These are phyloP conservation scores for Bolboschoenus planiculmis DNA, from an alignment of 176 grass and related monocot species.

Conservation along the genomic window DNA sequence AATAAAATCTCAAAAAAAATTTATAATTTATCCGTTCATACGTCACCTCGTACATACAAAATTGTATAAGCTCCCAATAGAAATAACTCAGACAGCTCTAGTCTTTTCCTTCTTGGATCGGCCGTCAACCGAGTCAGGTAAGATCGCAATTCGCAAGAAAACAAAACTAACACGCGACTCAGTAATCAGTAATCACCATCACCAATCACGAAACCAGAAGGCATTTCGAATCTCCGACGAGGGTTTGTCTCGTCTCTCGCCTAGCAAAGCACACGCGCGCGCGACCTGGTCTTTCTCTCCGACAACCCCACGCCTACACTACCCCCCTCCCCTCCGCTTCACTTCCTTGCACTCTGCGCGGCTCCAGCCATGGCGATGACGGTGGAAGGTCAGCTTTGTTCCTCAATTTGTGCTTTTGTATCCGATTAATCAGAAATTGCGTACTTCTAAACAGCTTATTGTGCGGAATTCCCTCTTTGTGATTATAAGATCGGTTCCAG, in stretches of 20 bases:
- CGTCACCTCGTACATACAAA: no score
- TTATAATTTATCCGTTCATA: no score
- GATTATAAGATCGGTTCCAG: not conserved
- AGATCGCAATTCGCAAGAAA: not conserved
- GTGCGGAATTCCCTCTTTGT: not conserved
- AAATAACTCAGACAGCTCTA: not conserved
- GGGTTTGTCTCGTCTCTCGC: not conserved
- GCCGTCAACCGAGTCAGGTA: not conserved
- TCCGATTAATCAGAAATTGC: not conserved
- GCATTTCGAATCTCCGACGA: not conserved
- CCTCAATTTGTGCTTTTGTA: not conserved
- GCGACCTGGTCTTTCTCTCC: not conserved
- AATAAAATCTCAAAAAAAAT: no score
- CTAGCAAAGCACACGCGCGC: no score
- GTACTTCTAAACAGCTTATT: not conserved
- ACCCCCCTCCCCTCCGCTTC: not conserved
- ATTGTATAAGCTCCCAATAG: no score
- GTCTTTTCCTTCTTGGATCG: not conserved
- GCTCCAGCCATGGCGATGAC: slow-evolving; percentile 22
- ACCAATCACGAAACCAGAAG: not conserved
- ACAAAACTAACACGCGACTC: not conserved
- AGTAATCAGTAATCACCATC: not conserved
- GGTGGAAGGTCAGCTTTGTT: slow-evolving; percentile 14
- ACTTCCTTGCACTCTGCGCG: not conserved
- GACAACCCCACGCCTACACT: not conserved